Evolutionary conservation across 1,139 yeast species (phyloP), one percentile per base, ranked within the genome.

Genomic region (Candida glucosophila): DNA sequence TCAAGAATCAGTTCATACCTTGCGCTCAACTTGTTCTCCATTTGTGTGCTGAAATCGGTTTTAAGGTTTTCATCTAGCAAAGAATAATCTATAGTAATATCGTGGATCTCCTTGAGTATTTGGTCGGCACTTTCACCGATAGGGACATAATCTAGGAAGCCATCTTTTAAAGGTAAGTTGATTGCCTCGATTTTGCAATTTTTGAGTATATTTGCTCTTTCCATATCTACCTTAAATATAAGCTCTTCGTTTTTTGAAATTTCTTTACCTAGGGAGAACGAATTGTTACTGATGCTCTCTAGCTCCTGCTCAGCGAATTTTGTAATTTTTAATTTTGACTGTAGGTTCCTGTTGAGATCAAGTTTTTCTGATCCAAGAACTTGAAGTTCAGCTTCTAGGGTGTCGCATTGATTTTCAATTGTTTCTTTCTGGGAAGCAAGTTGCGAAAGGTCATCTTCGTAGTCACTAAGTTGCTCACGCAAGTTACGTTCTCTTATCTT

Each of bases 121-220:
- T 56, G 55, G 20, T 63, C 70, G 2, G 52, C 49, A 11, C 55
- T 44, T n/a, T 56, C 64, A 16, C 52, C 50, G 49, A 55, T 26
- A 65, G 83, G 35, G 65, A 64, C 39, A 43, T 68, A 36, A 52
- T 77, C 52, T 64, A 59, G 28, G 56, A 66, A 44, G 0, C 92
- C 90, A 19, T 70, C 69, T 6, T 48, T 39, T 21, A 85, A 52
- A 2, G 95, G 95, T 10, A 88, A 42, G 7, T 62, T 60, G 10
- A 80, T 62, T 34, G 73, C 79, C 29, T 81, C 83, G 34, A 88
- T 67, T 41, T 81, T 82, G 51, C 95, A 82, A 35, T 73, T 74
- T 37, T 79, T 74, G 35, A 86, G 58, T 14, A 75, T 56, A 36
- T 73, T 70, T 5, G 74, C 59, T 37, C 81, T 68, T 28, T 76